Evolutionary conservation across 768 basidiomycete genomes (phyloP), one percentile per base, ranked within the genome.

Genomic region (Amanita molliuscula): DNA sequence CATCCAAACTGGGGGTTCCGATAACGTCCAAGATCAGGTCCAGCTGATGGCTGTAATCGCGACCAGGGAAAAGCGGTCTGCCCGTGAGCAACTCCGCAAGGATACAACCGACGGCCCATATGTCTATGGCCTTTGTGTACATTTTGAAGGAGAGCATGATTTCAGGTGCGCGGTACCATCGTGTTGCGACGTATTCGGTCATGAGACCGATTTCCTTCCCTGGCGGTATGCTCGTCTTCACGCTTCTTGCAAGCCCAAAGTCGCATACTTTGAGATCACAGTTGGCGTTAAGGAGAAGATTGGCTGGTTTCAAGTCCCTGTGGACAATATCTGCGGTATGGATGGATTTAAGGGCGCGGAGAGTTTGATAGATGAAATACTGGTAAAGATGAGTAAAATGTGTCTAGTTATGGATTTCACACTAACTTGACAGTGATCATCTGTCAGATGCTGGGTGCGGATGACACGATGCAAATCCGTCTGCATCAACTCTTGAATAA

Each of bases 81-180:
- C 94, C 90, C 52, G 76, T 81, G 0, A 94, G 69, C 90, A 94
- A 92, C 67, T 94, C 93, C 6, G 93, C 94, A 43, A 90, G 67
- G 2, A 90, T 82, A 61, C 88, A 91, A 1, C 88, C 86, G 16
- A 90, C 87, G 52, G 81, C 82, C 89, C 88, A 92, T 62, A 91
- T 77, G 55, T 90, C 88, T 64, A 90, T 87, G 0, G 85, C 85
- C 29, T 79, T 78, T 4, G 91, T 93, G 63, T 97, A 97, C 70
- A 94, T 84, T 61, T 94, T 92, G 73, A 96, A 97, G 0, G 91
- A 95, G 31, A 98, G 76, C 95, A 98, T 97, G 54, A 98, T 89
- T 64, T 97, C 95, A 0, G 95, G 95, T 0, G 95, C 95, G 26
- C 95, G 82, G 63, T 97, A 98, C 95, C 95, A 97, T 60, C 94